Conservation (phyloP, 306 rosid genomes). For the Lathyrus oleraceus region DNA sequence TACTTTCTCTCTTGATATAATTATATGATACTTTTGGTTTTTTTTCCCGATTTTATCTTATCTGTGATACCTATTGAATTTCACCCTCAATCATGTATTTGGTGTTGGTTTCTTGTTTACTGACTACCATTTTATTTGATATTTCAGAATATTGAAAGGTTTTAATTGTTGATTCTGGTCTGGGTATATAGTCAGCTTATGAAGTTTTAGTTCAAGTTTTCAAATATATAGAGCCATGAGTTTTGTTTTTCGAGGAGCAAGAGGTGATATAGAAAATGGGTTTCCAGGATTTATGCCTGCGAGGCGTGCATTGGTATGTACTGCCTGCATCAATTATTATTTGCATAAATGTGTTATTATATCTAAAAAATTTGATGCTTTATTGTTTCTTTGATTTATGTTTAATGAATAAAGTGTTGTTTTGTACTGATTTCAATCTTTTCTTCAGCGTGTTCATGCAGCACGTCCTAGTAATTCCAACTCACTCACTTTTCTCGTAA, state of each 20-base stretch:
- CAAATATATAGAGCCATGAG: conserved; percentile 58
- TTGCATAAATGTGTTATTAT: background rate
- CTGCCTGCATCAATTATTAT: background rate
- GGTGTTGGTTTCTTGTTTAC: conserved; percentile 14
- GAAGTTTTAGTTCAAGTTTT: conserved; percentile 31
- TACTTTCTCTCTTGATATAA: background rate
- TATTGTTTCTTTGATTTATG: background rate
- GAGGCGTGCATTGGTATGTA: conserved; percentile 75
- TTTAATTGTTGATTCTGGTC: conserved; percentile 28
- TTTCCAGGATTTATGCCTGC: conserved; percentile 77
- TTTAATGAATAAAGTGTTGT: conserved; percentile 11
- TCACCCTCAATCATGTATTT: conserved; percentile 11
- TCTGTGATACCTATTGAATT: conserved; percentile 9
- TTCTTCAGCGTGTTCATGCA: conserved; percentile 60
- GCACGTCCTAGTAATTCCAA: conserved; percentile 80
- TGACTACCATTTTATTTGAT: conserved; percentile 16
- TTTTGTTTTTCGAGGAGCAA: conserved; percentile 87
- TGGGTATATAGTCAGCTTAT: conserved; percentile 2
- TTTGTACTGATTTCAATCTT: background rate
- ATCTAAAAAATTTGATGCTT: conserved; percentile 10
- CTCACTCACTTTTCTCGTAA: conserved; percentile 90
- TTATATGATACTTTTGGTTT: background rate
- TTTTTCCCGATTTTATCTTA: background rate
- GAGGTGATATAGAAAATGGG: conserved; percentile 82
- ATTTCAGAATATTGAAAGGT: conserved; percentile 34